phyloP scores from a whole-genome alignment of 2,329 filamentous ascomycete species.

The Pseudogymnoascus sp. region DNA sequence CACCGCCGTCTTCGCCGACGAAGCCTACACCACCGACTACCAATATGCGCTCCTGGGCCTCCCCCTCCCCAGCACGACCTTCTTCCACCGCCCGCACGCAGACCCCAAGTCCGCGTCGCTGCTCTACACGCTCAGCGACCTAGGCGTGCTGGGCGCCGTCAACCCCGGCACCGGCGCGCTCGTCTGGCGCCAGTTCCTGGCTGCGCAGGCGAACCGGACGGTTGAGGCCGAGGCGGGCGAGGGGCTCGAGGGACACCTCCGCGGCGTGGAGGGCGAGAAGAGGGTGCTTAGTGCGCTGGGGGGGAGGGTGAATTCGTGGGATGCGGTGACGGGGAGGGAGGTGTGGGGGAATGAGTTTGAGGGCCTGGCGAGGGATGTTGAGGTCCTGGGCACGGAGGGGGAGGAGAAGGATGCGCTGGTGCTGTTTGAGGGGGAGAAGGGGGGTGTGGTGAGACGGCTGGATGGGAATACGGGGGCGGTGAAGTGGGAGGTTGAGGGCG shows the following conservation, averaged over 20 bases:
- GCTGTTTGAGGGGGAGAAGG: slow-evolving; percentile 50
- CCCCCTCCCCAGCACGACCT: slow-evolving; percentile 74
- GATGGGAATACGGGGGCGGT: slow-evolving; percentile 63
- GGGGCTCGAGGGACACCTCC: slow-evolving; percentile 39
- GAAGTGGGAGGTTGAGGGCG: slow-evolving; percentile 70
- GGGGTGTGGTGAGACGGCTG: slow-evolving; percentile 58
- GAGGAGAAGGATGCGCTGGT: slow-evolving; percentile 62
- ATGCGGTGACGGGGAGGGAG: slow-evolving; percentile 70
- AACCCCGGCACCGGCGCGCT: slow-evolving; percentile 79
- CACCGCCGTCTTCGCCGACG: slow-evolving; percentile 72
- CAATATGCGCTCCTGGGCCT: slow-evolving; percentile 83
- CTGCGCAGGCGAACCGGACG: slow-evolving; percentile 36
- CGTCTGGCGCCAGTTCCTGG: slow-evolving; percentile 76
- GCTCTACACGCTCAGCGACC: slow-evolving; percentile 82
- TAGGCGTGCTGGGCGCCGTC: slow-evolving; percentile 74
- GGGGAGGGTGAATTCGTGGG: slow-evolving; percentile 68
- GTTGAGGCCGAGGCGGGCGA: slow-evolving; percentile 31
- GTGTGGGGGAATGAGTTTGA: slow-evolving; percentile 62
- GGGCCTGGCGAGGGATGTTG: slow-evolving; percentile 58
- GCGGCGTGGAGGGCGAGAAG: slow-evolving; percentile 71
- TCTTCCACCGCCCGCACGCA: slow-evolving; percentile 83
- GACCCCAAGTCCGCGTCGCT: slow-evolving; percentile 75
- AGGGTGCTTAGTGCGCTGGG: slow-evolving; percentile 69
- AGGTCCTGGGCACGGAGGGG: slow-evolving; percentile 58
- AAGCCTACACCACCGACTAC: slow-evolving; percentile 87